Evolutionary conservation across 2,329 filamentous ascomycete species (phyloP).

Genomic region (Fusarium mundagurra): DNA sequence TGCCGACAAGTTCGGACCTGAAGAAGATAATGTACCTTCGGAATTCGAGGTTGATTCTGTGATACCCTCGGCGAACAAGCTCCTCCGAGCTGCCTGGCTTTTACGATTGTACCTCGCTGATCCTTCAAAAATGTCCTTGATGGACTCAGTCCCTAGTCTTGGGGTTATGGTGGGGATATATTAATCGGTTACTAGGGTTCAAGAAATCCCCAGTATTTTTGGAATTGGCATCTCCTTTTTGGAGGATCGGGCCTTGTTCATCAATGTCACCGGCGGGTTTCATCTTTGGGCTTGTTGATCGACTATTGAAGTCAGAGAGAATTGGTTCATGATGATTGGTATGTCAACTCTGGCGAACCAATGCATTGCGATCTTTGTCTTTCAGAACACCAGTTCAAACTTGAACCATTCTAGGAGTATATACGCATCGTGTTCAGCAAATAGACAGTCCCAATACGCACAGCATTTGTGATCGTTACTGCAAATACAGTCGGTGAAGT

Average conservation of each 20-base stretch:
- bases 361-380: neutral
- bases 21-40: constrained; percentile 10
- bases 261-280: constrained; percentile 10
- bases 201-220: constrained; percentile 31
- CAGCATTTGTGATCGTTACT: neutral
- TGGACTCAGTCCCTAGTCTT: constrained; percentile 11
- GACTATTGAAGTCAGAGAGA: neutral
- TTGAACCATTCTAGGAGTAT: neutral
- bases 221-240: constrained; percentile 31
- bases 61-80: constrained; percentile 1
- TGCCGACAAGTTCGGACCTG: neutral
- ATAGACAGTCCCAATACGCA: neutral
- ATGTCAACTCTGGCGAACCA: neutral
- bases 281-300: constrained; percentile 5
- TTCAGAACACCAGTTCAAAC: neutral
- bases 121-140: constrained; percentile 1
- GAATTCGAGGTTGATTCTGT: neutral
- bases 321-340: neutral
- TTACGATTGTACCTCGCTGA: neutral
- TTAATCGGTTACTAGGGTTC: constrained; percentile 21
- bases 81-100: neutral
- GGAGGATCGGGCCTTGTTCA: constrained; percentile 16
- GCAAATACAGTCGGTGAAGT: neutral
- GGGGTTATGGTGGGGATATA: constrained; percentile 21
- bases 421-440: neutral